Base-by-base conservation (phyloP, 1,139 yeast species). In the Pichia sp. region DNA sequence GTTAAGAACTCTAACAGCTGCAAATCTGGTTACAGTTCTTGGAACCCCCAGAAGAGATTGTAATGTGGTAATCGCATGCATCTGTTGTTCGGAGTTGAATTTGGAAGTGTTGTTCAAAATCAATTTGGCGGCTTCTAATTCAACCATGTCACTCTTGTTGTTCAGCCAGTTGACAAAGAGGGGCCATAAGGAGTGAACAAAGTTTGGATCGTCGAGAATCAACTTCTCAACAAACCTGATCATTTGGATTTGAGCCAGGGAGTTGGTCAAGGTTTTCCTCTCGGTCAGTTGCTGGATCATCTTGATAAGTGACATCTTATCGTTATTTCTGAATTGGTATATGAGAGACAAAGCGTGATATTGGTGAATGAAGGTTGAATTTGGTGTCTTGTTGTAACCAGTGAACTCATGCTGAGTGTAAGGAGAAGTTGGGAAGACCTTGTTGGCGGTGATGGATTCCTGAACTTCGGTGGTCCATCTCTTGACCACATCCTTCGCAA, bases 341-440 rank as follows among this genome's bases (percentile, higher is more conserved):
- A 95, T 75, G 65, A 93, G 78, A 29, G 97, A 97, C 65, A 93
- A 76, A 4, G 99, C 98, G 71, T 93, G 99, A 74, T 92, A 93
- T 75, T 93, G 99, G 60, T 95, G 81, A 80, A 89, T 87, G 71
- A 81, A 84, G 16, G 96, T 83, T 47, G 90, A 83, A 16, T 81
- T 74, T 51, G 90, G 87, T 59, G 80, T 72, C 65, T 77, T 78
- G 53, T 79, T 73, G 58, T 71, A 68, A 27, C 84, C 84, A 61
- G 78, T 79, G 62, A 73, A 78, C 60, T 80, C 85, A 62, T 80
- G 85, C 51, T 77, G 63, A n/a, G 67, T 60, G 63, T 77, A 81
- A 65, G 79, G 84, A 61, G 75, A 73, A 43, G 77, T 66, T 24
- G 92, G 92, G 70, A 82, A 85, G 52, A 76, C 76, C 69, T 89